Evolutionary conservation across 1,139 yeast species (phyloP).

Genomic region (Yamadazyma diddensiae): DNA sequence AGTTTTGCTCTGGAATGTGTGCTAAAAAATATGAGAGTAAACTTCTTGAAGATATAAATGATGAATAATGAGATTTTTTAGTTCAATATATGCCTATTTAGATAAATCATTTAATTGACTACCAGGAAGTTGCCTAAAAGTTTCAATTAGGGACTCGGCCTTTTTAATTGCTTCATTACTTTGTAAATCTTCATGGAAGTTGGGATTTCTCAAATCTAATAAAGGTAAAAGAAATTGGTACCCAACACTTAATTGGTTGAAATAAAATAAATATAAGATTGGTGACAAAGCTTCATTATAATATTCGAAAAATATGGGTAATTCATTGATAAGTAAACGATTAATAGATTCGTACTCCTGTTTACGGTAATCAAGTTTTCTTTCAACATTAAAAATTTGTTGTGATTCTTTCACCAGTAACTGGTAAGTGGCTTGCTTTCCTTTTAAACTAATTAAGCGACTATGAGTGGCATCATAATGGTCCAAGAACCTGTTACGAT

Average conservation of each 20-base stretch:
- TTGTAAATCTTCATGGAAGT: too few species aligned
- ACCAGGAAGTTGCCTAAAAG: too few species aligned
- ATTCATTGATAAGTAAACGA: slow-evolving; percentile 31
- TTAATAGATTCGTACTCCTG: slow-evolving; percentile 30
- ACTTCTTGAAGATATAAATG: slow-evolving; percentile 6
- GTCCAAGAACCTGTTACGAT: slow-evolving; percentile 28
- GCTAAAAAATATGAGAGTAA: slow-evolving; percentile 23
- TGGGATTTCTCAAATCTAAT: slow-evolving; percentile 1
- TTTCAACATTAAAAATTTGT: slow-evolving; percentile 26
- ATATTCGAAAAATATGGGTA: slow-evolving; percentile 36
- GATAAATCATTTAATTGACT: too few species aligned
- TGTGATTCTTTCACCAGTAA: slow-evolving; percentile 31
- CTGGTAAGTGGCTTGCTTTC: slow-evolving; percentile 20
- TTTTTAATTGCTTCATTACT: too few species aligned
- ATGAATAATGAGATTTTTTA: slow-evolving; percentile 7
- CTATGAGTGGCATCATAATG: slow-evolving; percentile 34
- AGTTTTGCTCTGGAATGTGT: slow-evolving; percentile 42
- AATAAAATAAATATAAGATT: slow-evolving; percentile 7
- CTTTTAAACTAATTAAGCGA: slow-evolving; percentile 22
- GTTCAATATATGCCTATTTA: too few species aligned
- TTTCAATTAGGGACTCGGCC: too few species aligned
- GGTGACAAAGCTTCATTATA: slow-evolving; percentile 15
- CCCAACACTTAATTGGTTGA: slow-evolving; percentile 22
- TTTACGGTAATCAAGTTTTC: slow-evolving; percentile 28
- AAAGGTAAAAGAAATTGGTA: slow-evolving; percentile 20